Conservation (phyloP, 2,329 filamentous ascomycete species). For the Aspergillus awamori region DNA sequence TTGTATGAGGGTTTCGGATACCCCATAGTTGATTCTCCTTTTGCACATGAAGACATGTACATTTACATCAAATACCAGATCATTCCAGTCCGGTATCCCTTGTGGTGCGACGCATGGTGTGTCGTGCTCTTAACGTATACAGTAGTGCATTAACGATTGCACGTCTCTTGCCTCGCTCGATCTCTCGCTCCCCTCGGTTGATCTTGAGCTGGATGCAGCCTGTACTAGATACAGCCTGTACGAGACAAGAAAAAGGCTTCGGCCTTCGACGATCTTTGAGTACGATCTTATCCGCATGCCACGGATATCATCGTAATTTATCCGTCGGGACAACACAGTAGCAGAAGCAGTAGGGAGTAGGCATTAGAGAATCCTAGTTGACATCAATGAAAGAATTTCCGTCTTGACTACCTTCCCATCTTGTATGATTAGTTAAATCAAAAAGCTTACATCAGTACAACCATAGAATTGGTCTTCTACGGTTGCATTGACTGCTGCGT, state of each 20-base stretch:
- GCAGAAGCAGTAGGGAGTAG: no score
- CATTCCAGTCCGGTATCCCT: background rate
- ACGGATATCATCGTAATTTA: slow-evolving; percentile 51
- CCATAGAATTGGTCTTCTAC: no score
- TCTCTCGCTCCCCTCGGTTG: slow-evolving; percentile 39
- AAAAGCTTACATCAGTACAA: no score
- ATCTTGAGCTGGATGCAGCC: slow-evolving; percentile 48
- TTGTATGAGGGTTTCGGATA: slow-evolving; percentile 30
- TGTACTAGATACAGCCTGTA: slow-evolving; percentile 35
- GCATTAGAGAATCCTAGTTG: no score
- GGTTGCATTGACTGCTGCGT: no score
- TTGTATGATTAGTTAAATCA: no score
- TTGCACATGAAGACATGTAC: background rate
- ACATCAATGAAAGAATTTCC: no score
- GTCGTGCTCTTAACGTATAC: background rate
- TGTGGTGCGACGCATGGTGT: background rate
- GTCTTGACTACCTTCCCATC: no score
- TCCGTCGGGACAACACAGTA: slow-evolving; percentile 44
- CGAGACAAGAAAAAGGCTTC: slow-evolving; percentile 50
- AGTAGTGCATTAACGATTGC: background rate
- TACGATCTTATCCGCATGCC: slow-evolving; percentile 48
- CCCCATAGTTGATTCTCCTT: slow-evolving; percentile 21
- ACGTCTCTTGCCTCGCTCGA: slow-evolving; percentile 57
- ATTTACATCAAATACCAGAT: slow-evolving; percentile 2
- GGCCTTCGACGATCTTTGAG: slow-evolving; percentile 53